phyloP scores from a whole-genome alignment of 768 basidiomycete species.

The Lyophyllum shimeji region DNA sequence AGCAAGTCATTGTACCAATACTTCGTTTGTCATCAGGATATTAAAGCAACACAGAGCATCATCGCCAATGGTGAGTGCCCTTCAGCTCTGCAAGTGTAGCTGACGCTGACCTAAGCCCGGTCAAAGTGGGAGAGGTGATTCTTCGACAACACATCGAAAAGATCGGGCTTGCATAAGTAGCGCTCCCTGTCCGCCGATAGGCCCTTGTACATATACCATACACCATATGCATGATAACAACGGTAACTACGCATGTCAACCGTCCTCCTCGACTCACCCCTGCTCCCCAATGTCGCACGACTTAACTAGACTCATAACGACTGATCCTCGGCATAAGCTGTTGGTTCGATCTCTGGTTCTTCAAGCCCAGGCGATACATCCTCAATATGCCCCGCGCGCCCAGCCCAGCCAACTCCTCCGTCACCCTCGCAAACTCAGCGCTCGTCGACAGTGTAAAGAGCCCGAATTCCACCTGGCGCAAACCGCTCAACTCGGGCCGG shows the following conservation, averaged over 20 bases:
- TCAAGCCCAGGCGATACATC: conserved; percentile 41
- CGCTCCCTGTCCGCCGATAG: background rate
- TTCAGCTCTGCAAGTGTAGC: background rate
- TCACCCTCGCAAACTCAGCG: conserved; percentile 32
- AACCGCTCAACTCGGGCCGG: conserved; percentile 24
- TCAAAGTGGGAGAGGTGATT: conserved; percentile 62
- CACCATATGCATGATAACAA: background rate
- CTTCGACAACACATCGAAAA: conserved; percentile 64
- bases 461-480: conserved; percentile 39
- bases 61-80: conserved; percentile 54
- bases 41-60: conserved; percentile 64
- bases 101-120: background rate
- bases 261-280: background rate
- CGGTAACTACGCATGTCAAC: background rate
- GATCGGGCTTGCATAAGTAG: conserved; percentile 41
- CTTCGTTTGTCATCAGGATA: conserved; percentile 44
- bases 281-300: background rate
- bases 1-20: background rate
- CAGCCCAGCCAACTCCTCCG: conserved; percentile 29
- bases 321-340: conserved; percentile 37
- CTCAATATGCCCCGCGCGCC: conserved; percentile 28
- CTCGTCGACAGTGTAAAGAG: conserved; percentile 36
- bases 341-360: conserved; percentile 36
- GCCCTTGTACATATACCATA: conserved; percentile 3
- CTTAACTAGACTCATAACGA: conserved; percentile 25